Evolutionary conservation across 768 basidiomycete genomes (phyloP).

Genomic region (Dictyophora rubrovolvata): DNA sequence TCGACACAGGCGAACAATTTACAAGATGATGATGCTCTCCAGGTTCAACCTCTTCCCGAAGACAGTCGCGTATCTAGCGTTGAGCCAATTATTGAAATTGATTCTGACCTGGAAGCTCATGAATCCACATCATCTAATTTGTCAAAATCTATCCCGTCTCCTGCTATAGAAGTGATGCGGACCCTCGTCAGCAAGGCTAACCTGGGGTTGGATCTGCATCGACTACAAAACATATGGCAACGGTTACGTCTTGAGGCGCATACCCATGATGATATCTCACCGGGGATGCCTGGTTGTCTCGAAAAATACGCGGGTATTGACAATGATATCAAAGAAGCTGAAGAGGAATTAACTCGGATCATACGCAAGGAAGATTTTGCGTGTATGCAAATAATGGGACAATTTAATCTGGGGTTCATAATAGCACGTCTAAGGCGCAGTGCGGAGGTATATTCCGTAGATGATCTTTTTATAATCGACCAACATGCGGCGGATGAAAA

Average conservation of each 20-base stretch:
- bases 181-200: neutral
- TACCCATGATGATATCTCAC: neutral
- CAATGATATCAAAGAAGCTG: conserved; percentile 45
- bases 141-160: too few species aligned
- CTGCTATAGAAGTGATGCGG: neutral
- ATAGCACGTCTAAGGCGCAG: conserved; percentile 49
- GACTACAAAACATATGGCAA: neutral
- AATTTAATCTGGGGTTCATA: conserved; percentile 96
- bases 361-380: conserved; percentile 83
- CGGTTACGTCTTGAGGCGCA: neutral
- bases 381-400: conserved; percentile 77
- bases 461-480: conserved; percentile 94
- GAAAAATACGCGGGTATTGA: conserved; percentile 19
- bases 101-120: too few species aligned
- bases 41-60: too few species aligned
- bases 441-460: conserved; percentile 28
- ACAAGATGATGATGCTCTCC: too few species aligned
- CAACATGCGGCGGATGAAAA: conserved; percentile 98
- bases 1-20: too few species aligned
- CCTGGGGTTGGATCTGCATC: neutral
- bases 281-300: neutral
- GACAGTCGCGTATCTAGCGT: too few species aligned
- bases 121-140: too few species aligned
- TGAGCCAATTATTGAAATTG: too few species aligned
- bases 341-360: conserved; percentile 65